phyloP scores from a whole-genome alignment of 2,329 filamentous ascomycete genomes.

The Talaromyces piceae region DNA sequence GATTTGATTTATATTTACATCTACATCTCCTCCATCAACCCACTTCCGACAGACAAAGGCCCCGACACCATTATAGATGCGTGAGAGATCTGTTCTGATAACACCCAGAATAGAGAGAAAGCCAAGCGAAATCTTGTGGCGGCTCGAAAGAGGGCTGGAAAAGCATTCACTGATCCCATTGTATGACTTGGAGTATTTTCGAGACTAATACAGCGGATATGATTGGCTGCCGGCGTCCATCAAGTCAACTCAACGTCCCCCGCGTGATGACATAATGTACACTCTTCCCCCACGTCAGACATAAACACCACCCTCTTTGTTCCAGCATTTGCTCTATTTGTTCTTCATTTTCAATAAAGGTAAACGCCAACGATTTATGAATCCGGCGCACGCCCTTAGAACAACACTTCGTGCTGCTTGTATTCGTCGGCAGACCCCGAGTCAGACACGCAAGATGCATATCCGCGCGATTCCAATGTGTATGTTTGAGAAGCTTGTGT shows the following conservation, averaged over 20 bases:
- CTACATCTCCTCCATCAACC: no score
- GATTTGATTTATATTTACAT: no score
- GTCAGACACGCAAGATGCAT: slow-evolving; percentile 37
- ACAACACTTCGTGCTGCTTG: not conserved
- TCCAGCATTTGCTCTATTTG: not conserved
- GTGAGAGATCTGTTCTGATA: no score
- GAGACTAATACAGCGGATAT: not conserved
- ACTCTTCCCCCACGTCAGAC: not conserved
- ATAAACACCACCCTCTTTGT: not conserved
- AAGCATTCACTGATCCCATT: no score
- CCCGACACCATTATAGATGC: no score
- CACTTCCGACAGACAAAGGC: no score
- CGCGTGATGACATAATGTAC: slow-evolving; percentile 9
- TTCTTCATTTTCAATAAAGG: not conserved
- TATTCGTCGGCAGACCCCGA: slow-evolving; percentile 9
- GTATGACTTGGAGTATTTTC: no score
- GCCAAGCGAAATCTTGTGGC: no score
- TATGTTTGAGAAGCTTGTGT: slow-evolving; percentile 24
- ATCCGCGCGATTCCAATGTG: slow-evolving; percentile 49
- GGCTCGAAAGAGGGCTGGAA: no score
- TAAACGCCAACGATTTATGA: no score
- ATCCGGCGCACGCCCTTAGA: not conserved
- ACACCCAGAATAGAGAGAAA: no score
- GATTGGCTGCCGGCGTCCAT: not conserved
- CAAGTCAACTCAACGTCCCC: not conserved